A percentile compares a stretch with the other conserved stretches of the same genome.
phyloP scores from a whole-genome alignment of 345 rosid species.

The Alliaria petiolata region DNA sequence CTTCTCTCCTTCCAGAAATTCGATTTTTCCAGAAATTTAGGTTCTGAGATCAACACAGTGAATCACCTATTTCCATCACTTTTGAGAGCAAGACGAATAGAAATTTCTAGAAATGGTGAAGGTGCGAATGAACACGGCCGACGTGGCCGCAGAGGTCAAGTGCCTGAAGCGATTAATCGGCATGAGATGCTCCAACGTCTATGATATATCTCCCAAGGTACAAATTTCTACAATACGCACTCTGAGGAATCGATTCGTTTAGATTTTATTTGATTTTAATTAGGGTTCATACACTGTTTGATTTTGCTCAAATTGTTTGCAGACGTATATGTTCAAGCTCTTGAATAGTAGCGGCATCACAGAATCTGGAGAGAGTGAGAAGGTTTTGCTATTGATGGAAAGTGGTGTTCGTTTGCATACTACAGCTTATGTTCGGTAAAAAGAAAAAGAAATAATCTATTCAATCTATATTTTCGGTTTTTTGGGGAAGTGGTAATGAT shows the following conservation, averaged over 20 bases:
- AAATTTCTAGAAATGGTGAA: conserved; percentile 59
- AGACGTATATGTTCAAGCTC: conserved; percentile 96
- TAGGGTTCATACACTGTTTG: not conserved
- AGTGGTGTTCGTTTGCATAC: conserved; percentile 93
- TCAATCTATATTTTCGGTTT: not conserved
- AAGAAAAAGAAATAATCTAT: not conserved
- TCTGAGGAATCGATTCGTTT: not conserved
- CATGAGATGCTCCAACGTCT: conserved; percentile 97
- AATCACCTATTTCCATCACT: not conserved
- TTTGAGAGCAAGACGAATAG: not conserved
- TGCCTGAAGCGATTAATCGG: conserved; percentile 83
- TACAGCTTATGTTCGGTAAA: conserved; percentile 78
- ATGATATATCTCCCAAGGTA: conserved; percentile 97
- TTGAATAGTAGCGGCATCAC: conserved; percentile 97
- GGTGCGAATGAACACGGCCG: conserved; percentile 99
- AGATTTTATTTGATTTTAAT: not conserved
- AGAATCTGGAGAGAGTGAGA: conserved; percentile 98
- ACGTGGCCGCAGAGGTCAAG: conserved; percentile 98
- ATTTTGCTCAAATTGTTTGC: not conserved
- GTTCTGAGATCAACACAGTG: not conserved
- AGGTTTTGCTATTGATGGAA: conserved; percentile 85
- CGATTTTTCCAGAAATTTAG: not conserved
- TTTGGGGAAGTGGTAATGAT: not conserved
- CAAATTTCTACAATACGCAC: not conserved
- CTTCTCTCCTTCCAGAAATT: not conserved